Conservation (phyloP, 441 rosid species). For the Flueggea neowawraea region DNA sequence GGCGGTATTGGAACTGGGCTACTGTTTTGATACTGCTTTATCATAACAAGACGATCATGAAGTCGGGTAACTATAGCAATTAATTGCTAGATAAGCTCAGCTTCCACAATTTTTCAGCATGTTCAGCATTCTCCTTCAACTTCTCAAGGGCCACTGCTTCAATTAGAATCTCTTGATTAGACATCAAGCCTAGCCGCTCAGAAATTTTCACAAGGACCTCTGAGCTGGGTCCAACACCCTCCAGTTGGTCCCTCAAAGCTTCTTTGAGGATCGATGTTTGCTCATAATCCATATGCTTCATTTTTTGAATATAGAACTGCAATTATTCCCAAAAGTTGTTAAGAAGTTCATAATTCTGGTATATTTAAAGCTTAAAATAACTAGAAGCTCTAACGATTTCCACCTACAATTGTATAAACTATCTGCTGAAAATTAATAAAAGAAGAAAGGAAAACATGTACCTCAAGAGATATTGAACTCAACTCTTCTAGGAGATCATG, state of each 20-base stretch:
- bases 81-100: conserved; percentile 59
- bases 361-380: too few species aligned
- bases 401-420: conserved; percentile 1
- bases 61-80: conserved; percentile 55
- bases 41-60: conserved; percentile 62
- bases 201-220: conserved; percentile 65
- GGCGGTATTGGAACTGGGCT: conserved; percentile 73
- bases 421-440: background rate
- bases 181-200: conserved; percentile 61
- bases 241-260: conserved; percentile 53
- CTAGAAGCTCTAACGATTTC: background rate
- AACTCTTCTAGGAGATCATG: conserved; percentile 56
- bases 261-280: conserved; percentile 48
- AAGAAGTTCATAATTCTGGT: conserved; percentile 5
- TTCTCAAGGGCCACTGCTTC: conserved; percentile 88
- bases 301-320: conserved; percentile 65
- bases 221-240: conserved; percentile 49
- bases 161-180: conserved; percentile 87
- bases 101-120: conserved; percentile 54
- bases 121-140: conserved; percentile 80
- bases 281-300: conserved; percentile 56
- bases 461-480: conserved; percentile 77
- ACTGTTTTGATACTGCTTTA: conserved; percentile 58
- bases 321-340: conserved; percentile 24
- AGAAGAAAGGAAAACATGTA: conserved; percentile 22